phyloP scores from a whole-genome alignment of 208 protist genomes.

The Ichthyophonus hoferi region DNA sequence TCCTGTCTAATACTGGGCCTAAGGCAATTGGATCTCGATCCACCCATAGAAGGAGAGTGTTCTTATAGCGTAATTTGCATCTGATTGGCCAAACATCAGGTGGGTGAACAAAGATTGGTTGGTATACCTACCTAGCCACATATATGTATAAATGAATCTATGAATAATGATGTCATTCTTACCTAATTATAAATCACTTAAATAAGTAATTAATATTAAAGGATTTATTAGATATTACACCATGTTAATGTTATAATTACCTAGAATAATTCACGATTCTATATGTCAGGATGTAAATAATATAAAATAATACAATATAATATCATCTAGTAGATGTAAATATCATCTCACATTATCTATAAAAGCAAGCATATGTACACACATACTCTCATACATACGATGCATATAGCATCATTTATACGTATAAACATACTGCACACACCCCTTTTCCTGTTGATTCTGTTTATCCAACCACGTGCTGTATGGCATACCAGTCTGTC shows the following conservation, averaged over 20 bases:
- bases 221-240: too few relatives aligned
- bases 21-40: slow-evolving; percentile 54
- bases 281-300: background rate
- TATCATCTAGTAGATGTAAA: background rate
- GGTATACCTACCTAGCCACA: background rate
- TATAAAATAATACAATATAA: background rate
- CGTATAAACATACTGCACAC: slow-evolving; percentile 40
- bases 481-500: slow-evolving; percentile 56
- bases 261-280: background rate
- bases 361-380: background rate
- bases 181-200: slow-evolving; percentile 17
- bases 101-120: too few relatives aligned
- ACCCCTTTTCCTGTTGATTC: slow-evolving; percentile 14
- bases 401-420: background rate
- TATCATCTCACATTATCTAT: background rate
- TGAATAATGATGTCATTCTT: slow-evolving; percentile 53
- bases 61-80: background rate
- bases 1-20: slow-evolving; percentile 55
- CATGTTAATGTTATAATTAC: background rate
- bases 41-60: slow-evolving; percentile 63
- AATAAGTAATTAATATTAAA: background rate
- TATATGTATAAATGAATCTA: background rate
- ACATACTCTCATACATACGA: background rate
- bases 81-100: too few relatives aligned
- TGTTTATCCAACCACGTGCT: slow-evolving; percentile 55